Evolutionary conservation across 1,284 basidiomycete genomes (phyloP), one percentile per base, ranked within the genome.

Genomic region (Agroathelia rolfsii): DNA sequence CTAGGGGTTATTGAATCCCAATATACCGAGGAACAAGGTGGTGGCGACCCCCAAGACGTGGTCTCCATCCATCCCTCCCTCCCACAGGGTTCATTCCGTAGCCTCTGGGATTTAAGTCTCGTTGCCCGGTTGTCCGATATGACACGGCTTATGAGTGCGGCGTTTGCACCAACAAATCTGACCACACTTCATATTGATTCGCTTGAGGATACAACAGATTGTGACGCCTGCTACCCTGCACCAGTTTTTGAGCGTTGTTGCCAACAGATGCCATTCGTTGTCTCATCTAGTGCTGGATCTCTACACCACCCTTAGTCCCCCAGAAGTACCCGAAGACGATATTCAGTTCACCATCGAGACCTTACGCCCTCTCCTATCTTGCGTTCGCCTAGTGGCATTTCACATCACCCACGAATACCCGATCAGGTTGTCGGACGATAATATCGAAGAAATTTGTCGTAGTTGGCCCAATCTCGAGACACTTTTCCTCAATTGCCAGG

Each of bases 341-440:
- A 47, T 53, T 12, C 56, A 53, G 5, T 49, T 77, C 29, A 61
- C 56, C 3, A 62, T 65, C 40, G 56, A 62, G 13, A 60, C 61
- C 6, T 51, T 81, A 23, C 59, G 61, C 33, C 72, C 75, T 1
- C 31, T 76, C 21, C 56, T 72, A 21, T 46, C 55, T 5, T 61
- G 66, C 35, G 48, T 60, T 4, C 55, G 62, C 13, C 52, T 81
- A n/a, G 49, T 37, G 1, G 47, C 50, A 7, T 64, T 80, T 39
- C 66, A 72, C 37, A 28, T 79, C 10, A 52, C 59, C 2, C 73
- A 78, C 52, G 62, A 67, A 30, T 55, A 58, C 21, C 70, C 74
- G 0, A 49, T 79, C 13, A 42, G 51, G 5, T 46, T 79, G 31
- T 53, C 57, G 5, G 59, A 62, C 3, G 54, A 50, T 6, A 64